Conservation (phyloP, 129 eudicot genomes). For the Lonicera japonica region DNA sequence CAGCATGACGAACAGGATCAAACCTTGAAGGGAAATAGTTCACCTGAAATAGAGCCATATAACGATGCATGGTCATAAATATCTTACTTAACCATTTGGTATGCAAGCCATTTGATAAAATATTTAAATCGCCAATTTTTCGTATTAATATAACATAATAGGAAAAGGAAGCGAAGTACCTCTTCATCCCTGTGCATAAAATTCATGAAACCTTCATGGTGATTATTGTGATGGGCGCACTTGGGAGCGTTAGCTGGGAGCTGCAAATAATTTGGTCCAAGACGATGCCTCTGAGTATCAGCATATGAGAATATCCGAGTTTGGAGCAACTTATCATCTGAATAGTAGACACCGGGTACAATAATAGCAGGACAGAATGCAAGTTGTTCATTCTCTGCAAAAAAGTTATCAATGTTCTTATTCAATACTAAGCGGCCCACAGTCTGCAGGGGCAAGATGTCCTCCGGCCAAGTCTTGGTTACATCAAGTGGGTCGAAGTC, state of each 20-base stretch:
- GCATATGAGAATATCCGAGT: conserved; percentile 63
- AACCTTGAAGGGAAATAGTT: conserved; percentile 76
- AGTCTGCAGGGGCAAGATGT: conserved; percentile 68
- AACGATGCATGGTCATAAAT: too few relatives aligned
- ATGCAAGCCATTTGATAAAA: background rate
- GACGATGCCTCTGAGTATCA: conserved; percentile 79
- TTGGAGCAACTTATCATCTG: conserved; percentile 78
- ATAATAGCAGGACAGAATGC: conserved; percentile 69
- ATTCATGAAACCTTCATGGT: conserved; percentile 73
- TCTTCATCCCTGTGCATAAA: conserved; percentile 82
- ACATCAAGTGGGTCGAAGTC: conserved; percentile 84
- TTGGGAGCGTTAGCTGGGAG: conserved; percentile 83
- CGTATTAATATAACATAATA: background rate
- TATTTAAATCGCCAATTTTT: background rate
- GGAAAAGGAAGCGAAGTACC: conserved; percentile 23
- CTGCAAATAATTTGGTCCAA: conserved; percentile 73
- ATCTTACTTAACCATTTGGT: too few relatives aligned
- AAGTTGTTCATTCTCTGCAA: conserved; percentile 81
- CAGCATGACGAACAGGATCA: conserved; percentile 65
- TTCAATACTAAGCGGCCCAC: conserved; percentile 81
- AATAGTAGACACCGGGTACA: conserved; percentile 69
- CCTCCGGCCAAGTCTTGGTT: conserved; percentile 88
- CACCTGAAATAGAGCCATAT: conserved; percentile 31
- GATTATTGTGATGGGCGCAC: conserved; percentile 71
- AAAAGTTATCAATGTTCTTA: conserved; percentile 80